Conservation (phyloP, 768 basidiomycete genomes). For the Rubroboletus satanas region DNA sequence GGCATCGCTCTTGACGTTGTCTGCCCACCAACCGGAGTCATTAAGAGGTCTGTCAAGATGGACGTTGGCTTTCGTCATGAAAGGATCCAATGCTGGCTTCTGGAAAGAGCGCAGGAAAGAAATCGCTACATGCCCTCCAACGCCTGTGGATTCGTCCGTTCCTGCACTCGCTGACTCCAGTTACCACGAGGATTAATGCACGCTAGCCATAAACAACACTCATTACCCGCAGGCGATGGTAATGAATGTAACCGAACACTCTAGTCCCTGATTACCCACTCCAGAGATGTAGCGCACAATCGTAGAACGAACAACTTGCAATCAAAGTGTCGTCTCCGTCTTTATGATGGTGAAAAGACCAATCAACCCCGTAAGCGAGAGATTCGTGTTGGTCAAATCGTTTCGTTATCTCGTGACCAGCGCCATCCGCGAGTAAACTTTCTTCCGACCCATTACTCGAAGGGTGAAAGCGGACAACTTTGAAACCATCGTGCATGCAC, state of each 20-base stretch:
- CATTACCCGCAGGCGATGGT: not conserved
- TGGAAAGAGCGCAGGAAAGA: slow-evolving; percentile 40
- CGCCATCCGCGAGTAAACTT: slow-evolving; percentile 9
- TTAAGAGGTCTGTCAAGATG: slow-evolving; percentile 73
- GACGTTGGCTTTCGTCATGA: slow-evolving; percentile 63
- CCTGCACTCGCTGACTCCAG: not conserved
- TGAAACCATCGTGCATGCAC: slow-evolving; percentile 98
- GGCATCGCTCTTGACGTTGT: slow-evolving; percentile 61
- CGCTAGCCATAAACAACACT: not conserved
- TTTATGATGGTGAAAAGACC: slow-evolving; percentile 51
- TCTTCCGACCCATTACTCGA: not conserved
- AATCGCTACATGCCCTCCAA: slow-evolving; percentile 10
- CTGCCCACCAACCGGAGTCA: slow-evolving; percentile 55
- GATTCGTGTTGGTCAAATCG: slow-evolving; percentile 76
- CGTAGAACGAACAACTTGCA: slow-evolving; percentile 95
- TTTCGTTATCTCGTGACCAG: slow-evolving; percentile 40
- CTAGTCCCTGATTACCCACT: slow-evolving; percentile 41
- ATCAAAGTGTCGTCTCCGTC: slow-evolving; percentile 47
- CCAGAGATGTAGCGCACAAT: slow-evolving; percentile 83
- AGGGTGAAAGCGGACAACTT: slow-evolving; percentile 48
- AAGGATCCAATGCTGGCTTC: slow-evolving; percentile 53
- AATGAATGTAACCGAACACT: not conserved
- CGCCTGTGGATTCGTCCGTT: slow-evolving; percentile 1
- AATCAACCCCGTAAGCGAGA: slow-evolving; percentile 90
- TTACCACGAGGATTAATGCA: not conserved